Base-by-base conservation (phyloP, 2,329 filamentous ascomycete species). In the Cercospora canescens region DNA sequence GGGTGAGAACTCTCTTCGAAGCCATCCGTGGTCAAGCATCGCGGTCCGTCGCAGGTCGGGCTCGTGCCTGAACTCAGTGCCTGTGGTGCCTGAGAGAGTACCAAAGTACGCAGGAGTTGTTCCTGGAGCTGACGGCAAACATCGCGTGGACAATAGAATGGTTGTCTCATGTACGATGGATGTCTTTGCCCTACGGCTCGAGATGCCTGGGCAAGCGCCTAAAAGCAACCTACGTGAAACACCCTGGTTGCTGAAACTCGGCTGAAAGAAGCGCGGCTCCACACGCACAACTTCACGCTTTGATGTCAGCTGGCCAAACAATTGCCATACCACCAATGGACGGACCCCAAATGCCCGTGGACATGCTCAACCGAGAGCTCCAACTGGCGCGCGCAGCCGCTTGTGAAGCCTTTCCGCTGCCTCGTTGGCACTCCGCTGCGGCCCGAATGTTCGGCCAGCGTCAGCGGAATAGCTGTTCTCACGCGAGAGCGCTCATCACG, bases 221-320 rank as follows among this genome's bases (percentile, higher is more conserved):
- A n/a, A n/a, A 11, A 32, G 52, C 28, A 16, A 35, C 26, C 52
- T 34, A 21, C 26, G 52, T 56, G 52, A 56, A 55, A 55, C 28
- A 35, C n/a, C 6, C 52, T 55, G 52, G 16, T 55, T 21, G 28
- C 52, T 55, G 52, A 55, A 56, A 56, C 52, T 56, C 52, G 52
- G 52, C 52, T 35, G 52, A 56, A 35, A 35, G 52, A 56, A 56
- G 52, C 52, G 30, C 52, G 52, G 63, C 66, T 63, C 62, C 66
- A 68, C 66, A 63, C 60, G 52, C 66, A 68, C 63, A 32, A 64
- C 62, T 41, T 68, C 60, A 62, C 57, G 35, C 41, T 60, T 45
- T 60, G 57, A 58, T 52, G 50, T 67, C 66, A 63, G 66, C 63
- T 61, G 66, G 55, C 64, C 63, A 48, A 18, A 55, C 41, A 32